A percentile compares a stretch with the other conserved stretches of the same genome.
These are phyloP conservation scores for Pseudocercospora pini-densiflorae DNA, from an alignment of 2,329 filamentous ascomycete genomes.

Conservation along the genomic window DNA sequence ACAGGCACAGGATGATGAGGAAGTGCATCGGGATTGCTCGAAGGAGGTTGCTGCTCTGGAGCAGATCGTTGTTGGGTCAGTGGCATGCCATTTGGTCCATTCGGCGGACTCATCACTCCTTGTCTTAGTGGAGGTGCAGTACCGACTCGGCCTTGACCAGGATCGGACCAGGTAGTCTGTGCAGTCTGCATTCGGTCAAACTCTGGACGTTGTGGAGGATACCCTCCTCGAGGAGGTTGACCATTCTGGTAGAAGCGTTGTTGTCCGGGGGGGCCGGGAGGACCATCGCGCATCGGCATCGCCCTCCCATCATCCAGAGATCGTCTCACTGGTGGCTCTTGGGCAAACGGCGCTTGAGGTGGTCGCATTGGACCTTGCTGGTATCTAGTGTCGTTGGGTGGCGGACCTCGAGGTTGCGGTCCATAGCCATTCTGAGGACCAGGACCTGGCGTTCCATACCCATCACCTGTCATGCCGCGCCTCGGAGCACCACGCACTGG, in stretches of 20 bases:
- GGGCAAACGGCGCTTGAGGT: constrained; percentile 32
- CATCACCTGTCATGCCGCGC: constrained; percentile 21
- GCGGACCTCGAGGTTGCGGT: constrained; percentile 16
- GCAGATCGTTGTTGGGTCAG: constrained; percentile 34
- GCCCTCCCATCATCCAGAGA: constrained; percentile 37
- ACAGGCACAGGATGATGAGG: constrained; percentile 60
- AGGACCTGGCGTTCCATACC: constrained; percentile 14
- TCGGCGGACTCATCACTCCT: constrained; percentile 29
- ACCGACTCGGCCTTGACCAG: constrained; percentile 27
- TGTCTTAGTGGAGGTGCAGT: constrained; percentile 33
- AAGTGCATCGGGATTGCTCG: constrained; percentile 58
- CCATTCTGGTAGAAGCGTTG: constrained; percentile 19
- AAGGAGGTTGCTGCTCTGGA: constrained; percentile 22
- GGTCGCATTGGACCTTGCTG: constrained; percentile 26
- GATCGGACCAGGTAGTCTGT: constrained; percentile 34
- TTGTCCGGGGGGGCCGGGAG: constrained; percentile 22
- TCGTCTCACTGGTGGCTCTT: constrained; percentile 28
- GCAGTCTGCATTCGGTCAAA: constrained; percentile 25
- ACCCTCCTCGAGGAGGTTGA: constrained; percentile 14
- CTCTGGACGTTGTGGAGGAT: constrained; percentile 26
- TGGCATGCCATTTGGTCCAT: constrained; percentile 27
- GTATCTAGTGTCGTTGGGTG: constrained; percentile 21
- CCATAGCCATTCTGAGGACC: constrained; percentile 21
- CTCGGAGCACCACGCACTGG: constrained; percentile 20
- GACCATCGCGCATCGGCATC: constrained; percentile 33